Conservation (phyloP, 169 alveolate species). For the Eimeria mitis region DNA sequence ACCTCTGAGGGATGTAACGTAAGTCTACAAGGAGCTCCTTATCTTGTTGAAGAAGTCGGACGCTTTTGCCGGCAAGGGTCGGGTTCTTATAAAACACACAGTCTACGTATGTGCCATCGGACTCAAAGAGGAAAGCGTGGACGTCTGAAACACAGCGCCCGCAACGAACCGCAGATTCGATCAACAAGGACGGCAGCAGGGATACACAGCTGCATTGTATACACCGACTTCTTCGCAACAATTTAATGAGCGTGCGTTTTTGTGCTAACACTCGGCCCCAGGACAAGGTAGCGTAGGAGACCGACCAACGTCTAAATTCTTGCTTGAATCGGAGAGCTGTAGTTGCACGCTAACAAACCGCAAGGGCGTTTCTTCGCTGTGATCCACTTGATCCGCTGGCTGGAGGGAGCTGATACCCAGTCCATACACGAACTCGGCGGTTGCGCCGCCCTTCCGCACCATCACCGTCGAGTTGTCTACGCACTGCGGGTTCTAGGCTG, state of each 20-base stretch:
- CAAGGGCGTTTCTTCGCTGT: conserved; percentile 48
- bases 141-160: conserved; percentile 32
- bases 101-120: conserved; percentile 74
- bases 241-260: not conserved
- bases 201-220: not conserved
- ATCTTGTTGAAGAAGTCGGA: conserved; percentile 65
- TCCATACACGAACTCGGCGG: conserved; percentile 68
- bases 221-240: not conserved
- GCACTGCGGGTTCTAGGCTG: not conserved
- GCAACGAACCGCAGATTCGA: not conserved
- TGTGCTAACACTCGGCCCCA: not conserved
- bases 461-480: not conserved
- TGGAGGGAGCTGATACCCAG: conserved; percentile 60
- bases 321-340: conserved; percentile 45
- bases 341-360: conserved; percentile 67
- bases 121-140: conserved; percentile 74
- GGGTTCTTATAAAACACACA: conserved; percentile 79
- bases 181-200: not conserved
- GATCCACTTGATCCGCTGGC: not conserved
- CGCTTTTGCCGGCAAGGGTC: conserved; percentile 61
- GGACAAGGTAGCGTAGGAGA: not conserved
- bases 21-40: conserved; percentile 69
- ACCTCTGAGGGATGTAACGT: conserved; percentile 38
- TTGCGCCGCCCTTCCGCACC: conserved; percentile 57
- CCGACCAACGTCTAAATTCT: conserved; percentile 54